Evolutionary conservation across 108 stramenopile species (phyloP).

Genomic region (Cyclotella choctawhatcheeana): DNA sequence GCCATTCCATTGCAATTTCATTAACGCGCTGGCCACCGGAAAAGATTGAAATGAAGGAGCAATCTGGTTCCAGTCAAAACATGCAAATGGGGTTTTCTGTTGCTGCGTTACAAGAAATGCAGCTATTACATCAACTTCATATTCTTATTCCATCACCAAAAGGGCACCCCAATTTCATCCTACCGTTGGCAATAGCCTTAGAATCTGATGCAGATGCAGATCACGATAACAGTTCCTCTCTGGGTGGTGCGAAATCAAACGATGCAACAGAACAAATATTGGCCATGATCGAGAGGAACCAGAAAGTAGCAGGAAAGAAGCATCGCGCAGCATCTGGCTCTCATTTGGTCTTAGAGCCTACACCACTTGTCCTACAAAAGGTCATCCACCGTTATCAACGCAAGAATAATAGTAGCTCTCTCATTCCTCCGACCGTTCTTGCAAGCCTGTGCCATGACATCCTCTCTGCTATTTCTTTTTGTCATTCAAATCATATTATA

Average conservation of each 20-base stretch:
- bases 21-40: conserved; percentile 88
- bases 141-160: conserved; percentile 77
- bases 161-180: conserved; percentile 88
- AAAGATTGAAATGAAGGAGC: conserved; percentile 73
- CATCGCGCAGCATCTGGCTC: conserved; percentile 66
- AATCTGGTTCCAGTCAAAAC: conserved; percentile 37
- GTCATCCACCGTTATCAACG: conserved; percentile 59
- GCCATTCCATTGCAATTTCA: conserved; percentile 71
- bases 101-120: conserved; percentile 87
- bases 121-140: conserved; percentile 76
- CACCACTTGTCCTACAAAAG: conserved; percentile 77
- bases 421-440: conserved; percentile 64
- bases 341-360: conserved; percentile 79
- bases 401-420: conserved; percentile 35
- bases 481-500: conserved; percentile 79
- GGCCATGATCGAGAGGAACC: conserved; percentile 75
- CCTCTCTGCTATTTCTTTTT: conserved; percentile 77
- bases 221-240: conserved; percentile 23
- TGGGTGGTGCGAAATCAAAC: conserved; percentile 29
- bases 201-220: conserved; percentile 47
- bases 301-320: conserved; percentile 55
- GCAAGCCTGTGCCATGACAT: conserved; percentile 81
- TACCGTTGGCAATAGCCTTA: conserved; percentile 78
- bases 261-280: conserved; percentile 72
- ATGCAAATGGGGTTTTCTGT: conserved; percentile 79